Base-by-base conservation (phyloP, 176 grass and related monocot species). In the sorghum (Sorghum bicolor) region DNA sequence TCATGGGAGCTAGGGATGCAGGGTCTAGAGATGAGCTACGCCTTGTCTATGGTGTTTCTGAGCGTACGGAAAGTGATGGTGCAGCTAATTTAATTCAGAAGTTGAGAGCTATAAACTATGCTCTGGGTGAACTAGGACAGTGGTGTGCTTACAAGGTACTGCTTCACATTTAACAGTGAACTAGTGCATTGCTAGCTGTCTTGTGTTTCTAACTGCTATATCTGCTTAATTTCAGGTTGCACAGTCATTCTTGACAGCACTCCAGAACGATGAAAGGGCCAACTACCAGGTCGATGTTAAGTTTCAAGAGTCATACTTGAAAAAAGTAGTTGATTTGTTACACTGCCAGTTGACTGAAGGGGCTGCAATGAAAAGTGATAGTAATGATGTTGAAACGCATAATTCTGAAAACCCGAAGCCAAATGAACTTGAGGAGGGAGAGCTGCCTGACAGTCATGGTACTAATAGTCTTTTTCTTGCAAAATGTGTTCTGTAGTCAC, bases 1-100 rank as follows among this genome's bases (percentile, higher is more conserved):
- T 99, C 76, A 99, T 99, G 96, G 96, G 96, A 72, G 96, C 96
- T 36, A 91, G 96, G 75, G 96, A 99, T 90, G 96, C 96, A 60
- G 96, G 96, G 39, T 94, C 91, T 74, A 96, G 88, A 83, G 93
- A 99, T 71, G 96, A 99, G 86, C 60, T 99, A 81, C 93, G 89
- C 57, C 91, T 99, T 82, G 89, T 99, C 16, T 99, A 99, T 96
- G 96, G 96, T 92, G 91, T 99, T 87, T 95, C 93, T 52, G 96
- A 99, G 82, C 92, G 96, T 79, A 99, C 96, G 70, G 96, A 99
- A 86, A 99, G 96, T 92, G 96, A 99, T 68, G 96, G 96, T 67
- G 96, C 96, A 16, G 96, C 89, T 71, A 99, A 99, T 91, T 99
- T 99, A 75, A 90, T 99, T 80, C 96, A 99, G 91, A 99, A 99